These are phyloP conservation scores for Citropsis articulata DNA, from an alignment of 345 rosid species.

Conservation along the genomic window DNA sequence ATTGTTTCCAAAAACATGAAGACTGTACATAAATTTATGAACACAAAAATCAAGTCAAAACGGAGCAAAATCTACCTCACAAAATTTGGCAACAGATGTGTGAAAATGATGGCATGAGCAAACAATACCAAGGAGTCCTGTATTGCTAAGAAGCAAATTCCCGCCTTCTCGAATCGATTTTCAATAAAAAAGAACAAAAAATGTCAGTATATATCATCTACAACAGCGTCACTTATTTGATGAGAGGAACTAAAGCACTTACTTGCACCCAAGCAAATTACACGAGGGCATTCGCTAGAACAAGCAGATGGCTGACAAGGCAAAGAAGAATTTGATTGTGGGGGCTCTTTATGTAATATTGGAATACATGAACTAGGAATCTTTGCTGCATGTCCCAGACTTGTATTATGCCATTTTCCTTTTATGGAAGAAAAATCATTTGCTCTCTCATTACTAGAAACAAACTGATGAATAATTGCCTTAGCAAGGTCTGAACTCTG, in stretches of 20 bases:
- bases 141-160: conserved; percentile 49
- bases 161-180: conserved; percentile 35
- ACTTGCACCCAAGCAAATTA: conserved; percentile 45
- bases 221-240: not conserved
- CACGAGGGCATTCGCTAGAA: conserved; percentile 32
- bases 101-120: conserved; percentile 50
- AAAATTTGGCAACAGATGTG: conserved; percentile 50
- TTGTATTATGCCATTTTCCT: conserved; percentile 16
- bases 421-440: conserved; percentile 18
- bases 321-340: conserved; percentile 20
- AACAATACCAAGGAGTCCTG: conserved; percentile 42
- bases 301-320: conserved; percentile 18
- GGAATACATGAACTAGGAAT: conserved; percentile 7
- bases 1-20: not conserved
- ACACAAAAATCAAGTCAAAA: not conserved
- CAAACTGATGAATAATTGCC: conserved; percentile 12
- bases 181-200: not conserved
- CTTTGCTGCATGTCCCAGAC: conserved; percentile 19
- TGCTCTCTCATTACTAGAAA: conserved; percentile 26
- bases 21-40: not conserved
- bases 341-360: conserved; percentile 15
- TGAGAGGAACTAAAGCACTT: conserved; percentile 18
- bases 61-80: conserved; percentile 40
- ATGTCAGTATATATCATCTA: conserved; percentile 1
- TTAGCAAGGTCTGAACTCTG: conserved; percentile 27